Base-by-base conservation (phyloP, 2,329 filamentous ascomycete genomes). In the Microdochium paspali region DNA sequence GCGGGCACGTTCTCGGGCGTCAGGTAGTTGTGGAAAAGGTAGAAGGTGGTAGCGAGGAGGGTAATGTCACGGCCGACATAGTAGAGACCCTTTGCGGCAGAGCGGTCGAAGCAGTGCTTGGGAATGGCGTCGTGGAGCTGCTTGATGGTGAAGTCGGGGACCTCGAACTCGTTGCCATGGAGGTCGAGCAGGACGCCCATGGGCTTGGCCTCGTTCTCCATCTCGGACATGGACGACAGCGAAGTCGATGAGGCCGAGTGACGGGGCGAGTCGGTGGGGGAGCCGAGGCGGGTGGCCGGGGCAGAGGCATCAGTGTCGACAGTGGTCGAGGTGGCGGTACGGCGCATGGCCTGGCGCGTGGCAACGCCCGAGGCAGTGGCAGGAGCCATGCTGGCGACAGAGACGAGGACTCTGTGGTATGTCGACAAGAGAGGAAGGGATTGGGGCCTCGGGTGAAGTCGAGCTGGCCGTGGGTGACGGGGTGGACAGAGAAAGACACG, bases 81-180 rank as follows among this genome's bases (percentile, higher is more conserved):
- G 61, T 65, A 71, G 63, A 96, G 74, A 55, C 90, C 85, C 55
- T 72, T 81, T 54, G 80, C 65, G 51, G 80, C 87, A 44, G 88
- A 95, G 51, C 93, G 85, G 74, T 96, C 77, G 68, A 86, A 97
- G 79, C 93, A 98, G 77, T 96, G 93, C 70, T 90, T 89, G 54
- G 93, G 93, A 57, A 98, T 98, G 65, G 93, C 93, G 71, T 95
- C 87, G 61, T 89, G 85, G 64, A 98, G 91, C 64, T 98, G 81
- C 77, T 95, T 95, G 78, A 98, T 95, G 64, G 90, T 95, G 75
- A 86, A 98, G 70, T 97, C 85, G 56, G 93, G 93, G 49, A 95
- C 77, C 67, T 88, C 76, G 74, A 98, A 98, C 61, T 90, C 79
- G 69, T 97, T 95, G 69, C 93, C 93, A 66, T 95, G 93, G 12